These are phyloP conservation scores for Rubus idaeus DNA, from an alignment of 306 rosid species.

Conservation along the genomic window DNA sequence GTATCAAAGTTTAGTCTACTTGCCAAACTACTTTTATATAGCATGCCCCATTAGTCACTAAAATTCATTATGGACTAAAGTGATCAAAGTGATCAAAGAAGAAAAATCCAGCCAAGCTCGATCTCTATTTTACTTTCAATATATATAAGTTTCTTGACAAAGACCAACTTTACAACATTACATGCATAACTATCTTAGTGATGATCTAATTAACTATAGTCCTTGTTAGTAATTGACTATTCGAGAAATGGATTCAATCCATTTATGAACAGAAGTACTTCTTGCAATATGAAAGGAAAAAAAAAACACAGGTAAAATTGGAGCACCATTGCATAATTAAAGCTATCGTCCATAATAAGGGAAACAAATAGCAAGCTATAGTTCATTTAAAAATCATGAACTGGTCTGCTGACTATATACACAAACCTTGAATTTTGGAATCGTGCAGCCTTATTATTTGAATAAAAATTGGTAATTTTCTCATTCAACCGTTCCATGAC, in stretches of 20 bases:
- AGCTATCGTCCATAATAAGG: not conserved
- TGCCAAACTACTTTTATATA: no score
- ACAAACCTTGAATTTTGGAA: slow-evolving; percentile 50
- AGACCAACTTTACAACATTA: not conserved
- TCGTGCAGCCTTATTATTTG: slow-evolving; percentile 92
- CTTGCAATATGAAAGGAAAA: not conserved
- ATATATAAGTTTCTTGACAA: not conserved
- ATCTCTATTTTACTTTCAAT: not conserved
- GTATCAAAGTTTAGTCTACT: no score
- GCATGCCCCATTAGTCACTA: no score
- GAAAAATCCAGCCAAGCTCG: not conserved
- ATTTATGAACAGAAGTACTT: not conserved
- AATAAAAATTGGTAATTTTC: slow-evolving; percentile 71
- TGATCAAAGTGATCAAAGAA: not conserved
- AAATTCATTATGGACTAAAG: no score
- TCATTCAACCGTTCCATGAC: slow-evolving; percentile 80
- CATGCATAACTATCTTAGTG: not conserved
- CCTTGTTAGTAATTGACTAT: not conserved
- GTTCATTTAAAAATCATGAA: no score
- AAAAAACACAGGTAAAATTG: not conserved
- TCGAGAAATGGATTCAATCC: not conserved
- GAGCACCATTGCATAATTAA: not conserved
- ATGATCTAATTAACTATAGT: not conserved
- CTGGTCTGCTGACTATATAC: not conserved
- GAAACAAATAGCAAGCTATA: no score